Evolutionary conservation across 371 early-diverging fungal species (phyloP).

Genomic region (Cladochytrium tenue): DNA sequence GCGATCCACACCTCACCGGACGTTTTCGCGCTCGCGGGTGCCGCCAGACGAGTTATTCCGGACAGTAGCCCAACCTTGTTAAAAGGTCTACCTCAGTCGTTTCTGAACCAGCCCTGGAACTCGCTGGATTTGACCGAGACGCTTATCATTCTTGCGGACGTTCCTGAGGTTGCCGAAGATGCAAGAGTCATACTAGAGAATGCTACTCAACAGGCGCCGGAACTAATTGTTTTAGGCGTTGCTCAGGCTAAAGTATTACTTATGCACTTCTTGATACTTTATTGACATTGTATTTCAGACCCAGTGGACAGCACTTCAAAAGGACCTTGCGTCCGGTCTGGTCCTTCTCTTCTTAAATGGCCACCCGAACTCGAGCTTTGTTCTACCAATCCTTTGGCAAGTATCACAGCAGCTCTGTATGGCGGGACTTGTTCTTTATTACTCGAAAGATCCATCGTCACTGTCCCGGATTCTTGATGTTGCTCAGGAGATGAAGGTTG

Average conservation of each 20-base stretch:
- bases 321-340: constrained; percentile 68
- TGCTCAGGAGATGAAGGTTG: constrained; percentile 79
- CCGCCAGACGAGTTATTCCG: constrained; percentile 28
- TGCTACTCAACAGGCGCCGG: constrained; percentile 69
- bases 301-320: constrained; percentile 64
- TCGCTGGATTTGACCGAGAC: constrained; percentile 74
- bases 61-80: constrained; percentile 7
- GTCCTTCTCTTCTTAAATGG: constrained; percentile 66
- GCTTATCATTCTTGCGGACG: constrained; percentile 65
- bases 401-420: constrained; percentile 62
- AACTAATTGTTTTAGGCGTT: constrained; percentile 75
- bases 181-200: constrained; percentile 68
- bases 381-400: constrained; percentile 77
- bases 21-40: constrained; percentile 30
- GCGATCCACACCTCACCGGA: constrained; percentile 65
- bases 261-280: not conserved
- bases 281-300: constrained; percentile 20
- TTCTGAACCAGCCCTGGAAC: constrained; percentile 72
- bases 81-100: constrained; percentile 48
- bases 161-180: constrained; percentile 59
- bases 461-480: constrained; percentile 79
- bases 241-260: constrained; percentile 55
- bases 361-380: constrained; percentile 68
- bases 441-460: constrained; percentile 70
- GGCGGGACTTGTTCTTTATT: constrained; percentile 70